phyloP scores from a whole-genome alignment of 768 basidiomycete species.

The Lyophyllum decastes region DNA sequence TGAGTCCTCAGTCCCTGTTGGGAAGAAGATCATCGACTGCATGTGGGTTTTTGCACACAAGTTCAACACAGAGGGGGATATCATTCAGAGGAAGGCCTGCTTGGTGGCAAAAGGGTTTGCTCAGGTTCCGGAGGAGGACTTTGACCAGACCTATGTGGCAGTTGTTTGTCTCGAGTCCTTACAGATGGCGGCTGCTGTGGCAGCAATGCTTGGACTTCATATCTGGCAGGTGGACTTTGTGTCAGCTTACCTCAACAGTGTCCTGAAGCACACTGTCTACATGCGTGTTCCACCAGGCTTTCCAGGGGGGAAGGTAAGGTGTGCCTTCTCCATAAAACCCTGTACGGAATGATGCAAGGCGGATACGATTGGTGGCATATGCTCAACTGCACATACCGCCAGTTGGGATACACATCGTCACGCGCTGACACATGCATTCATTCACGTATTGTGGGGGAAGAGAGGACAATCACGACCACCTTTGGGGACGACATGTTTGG shows the following conservation, averaged over 20 bases:
- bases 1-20: background rate
- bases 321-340: conserved; percentile 23
- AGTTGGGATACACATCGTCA: conserved; percentile 16
- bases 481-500: conserved; percentile 19
- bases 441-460: background rate
- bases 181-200: conserved; percentile 22
- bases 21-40: conserved; percentile 12
- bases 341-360: conserved; percentile 25
- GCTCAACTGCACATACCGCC: conserved; percentile 1
- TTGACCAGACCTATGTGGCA: conserved; percentile 19
- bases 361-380: conserved; percentile 21
- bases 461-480: conserved; percentile 17
- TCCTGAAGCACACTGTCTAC: conserved; percentile 21
- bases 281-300: conserved; percentile 19
- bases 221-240: conserved; percentile 36
- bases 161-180: conserved; percentile 20
- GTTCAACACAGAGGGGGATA: conserved; percentile 23
- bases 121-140: conserved; percentile 36
- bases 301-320: conserved; percentile 17
- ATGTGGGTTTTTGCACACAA: conserved; percentile 30
- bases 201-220: conserved; percentile 25
- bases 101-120: conserved; percentile 27
- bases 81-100: conserved; percentile 28
- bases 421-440: conserved; percentile 21
- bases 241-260: conserved; percentile 31